A percentile compares a stretch with the other conserved stretches of the same genome.
Conservation (phyloP, 2,329 filamentous ascomycete species). For the Claviceps humidiphila region DNA sequence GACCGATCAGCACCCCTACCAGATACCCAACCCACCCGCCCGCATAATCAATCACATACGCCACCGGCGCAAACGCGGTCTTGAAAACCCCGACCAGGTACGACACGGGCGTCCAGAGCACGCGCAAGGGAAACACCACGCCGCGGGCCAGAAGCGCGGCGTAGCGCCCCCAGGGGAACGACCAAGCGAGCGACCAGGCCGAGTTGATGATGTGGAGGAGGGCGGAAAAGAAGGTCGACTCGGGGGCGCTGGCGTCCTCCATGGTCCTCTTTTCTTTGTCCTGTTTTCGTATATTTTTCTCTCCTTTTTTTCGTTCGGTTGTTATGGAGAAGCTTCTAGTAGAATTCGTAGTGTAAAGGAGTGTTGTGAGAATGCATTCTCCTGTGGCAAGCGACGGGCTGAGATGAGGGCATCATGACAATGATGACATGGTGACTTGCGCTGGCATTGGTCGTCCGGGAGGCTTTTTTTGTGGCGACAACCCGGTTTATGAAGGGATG, state of each 20-base stretch:
- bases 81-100: background rate
- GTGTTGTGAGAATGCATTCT: background rate
- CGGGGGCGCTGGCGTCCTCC: constrained; percentile 8
- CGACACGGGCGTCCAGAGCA: constrained; percentile 3
- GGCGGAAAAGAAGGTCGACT: constrained; percentile 12
- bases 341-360: background rate
- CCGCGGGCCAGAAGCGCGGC: constrained; percentile 12
- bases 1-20: constrained; percentile 2
- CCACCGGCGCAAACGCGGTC: constrained; percentile 1
- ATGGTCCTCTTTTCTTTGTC: constrained; percentile 1
- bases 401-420: background rate
- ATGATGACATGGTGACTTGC: background rate
- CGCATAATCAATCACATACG: constrained; percentile 3
- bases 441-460: background rate
- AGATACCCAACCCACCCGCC: constrained; percentile 1
- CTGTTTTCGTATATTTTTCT: background rate
- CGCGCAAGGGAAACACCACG: constrained; percentile 1
- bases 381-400: background rate
- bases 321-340: background rate
- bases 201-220: constrained; percentile 14
- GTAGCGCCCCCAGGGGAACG: constrained; percentile 16
- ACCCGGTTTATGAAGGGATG: background rate
- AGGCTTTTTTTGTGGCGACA: background rate
- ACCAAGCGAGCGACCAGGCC: constrained; percentile 15
- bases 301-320: background rate